phyloP scores from a whole-genome alignment of 83 land plant genomes.

The Thuja plicata region DNA sequence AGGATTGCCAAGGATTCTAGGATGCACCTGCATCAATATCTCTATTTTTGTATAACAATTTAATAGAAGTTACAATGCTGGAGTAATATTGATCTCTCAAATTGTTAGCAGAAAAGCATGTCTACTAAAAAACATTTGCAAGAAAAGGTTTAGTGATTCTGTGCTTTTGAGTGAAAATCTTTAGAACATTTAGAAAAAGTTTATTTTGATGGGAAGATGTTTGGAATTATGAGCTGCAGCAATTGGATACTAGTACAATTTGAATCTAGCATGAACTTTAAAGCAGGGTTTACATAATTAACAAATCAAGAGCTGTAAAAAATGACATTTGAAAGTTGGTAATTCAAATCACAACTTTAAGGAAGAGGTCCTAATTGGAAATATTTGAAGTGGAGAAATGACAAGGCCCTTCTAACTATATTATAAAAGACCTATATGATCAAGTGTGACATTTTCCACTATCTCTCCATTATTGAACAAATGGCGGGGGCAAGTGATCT shows the following conservation, averaged over 20 bases:
- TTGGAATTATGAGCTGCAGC: not conserved
- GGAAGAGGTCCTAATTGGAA: not conserved
- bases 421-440: not conserved
- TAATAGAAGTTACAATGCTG: too few species aligned
- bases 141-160: not conserved
- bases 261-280: not conserved
- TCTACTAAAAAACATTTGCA: not conserved
- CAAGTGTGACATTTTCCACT: not conserved
- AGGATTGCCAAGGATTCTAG: too few species aligned
- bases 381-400: not conserved
- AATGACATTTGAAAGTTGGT: not conserved
- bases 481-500: not conserved
- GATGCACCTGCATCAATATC: too few species aligned
- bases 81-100: not conserved
- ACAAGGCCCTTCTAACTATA: not conserved
- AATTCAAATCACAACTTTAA: not conserved
- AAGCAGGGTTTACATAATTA: not conserved
- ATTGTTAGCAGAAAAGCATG: not conserved
- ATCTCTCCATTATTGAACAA: not conserved
- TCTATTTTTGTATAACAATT: not conserved
- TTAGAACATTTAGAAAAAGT: not conserved
- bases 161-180: not conserved
- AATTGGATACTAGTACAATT: not conserved
- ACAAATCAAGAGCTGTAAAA: not conserved
- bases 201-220: not conserved